Conservation (phyloP, 2,329 filamentous ascomycete species). For the Penicillium sp. region DNA sequence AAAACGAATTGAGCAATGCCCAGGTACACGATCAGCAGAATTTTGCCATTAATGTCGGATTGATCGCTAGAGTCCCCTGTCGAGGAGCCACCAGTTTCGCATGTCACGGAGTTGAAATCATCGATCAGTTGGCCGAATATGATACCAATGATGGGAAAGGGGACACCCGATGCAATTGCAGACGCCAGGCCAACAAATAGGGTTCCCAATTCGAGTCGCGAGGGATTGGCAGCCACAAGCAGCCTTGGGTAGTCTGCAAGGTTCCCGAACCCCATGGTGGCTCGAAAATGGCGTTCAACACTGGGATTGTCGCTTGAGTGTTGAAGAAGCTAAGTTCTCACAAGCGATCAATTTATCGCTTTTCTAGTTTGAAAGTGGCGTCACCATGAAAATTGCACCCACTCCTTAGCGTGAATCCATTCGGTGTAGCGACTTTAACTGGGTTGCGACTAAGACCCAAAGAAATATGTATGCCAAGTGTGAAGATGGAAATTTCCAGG, state of each 20-base stretch:
- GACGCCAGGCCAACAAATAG: constrained; percentile 29
- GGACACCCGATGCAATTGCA: constrained; percentile 41
- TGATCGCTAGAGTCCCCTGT: constrained; percentile 23
- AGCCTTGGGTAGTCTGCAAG: constrained; percentile 38
- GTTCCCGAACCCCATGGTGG: constrained; percentile 32
- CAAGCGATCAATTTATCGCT: constrained; percentile 6
- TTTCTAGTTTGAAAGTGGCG: background rate
- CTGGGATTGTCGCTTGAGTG: constrained; percentile 7
- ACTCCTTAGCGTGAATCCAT: constrained; percentile 12
- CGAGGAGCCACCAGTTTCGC: constrained; percentile 14
- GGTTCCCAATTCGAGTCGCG: constrained; percentile 30
- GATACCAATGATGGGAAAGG: constrained; percentile 43
- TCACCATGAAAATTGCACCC: constrained; percentile 5
- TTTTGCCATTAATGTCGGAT: constrained; percentile 49
- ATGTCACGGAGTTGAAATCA: constrained; percentile 39
- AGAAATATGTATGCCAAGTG: constrained; percentile 3
- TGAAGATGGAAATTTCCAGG: background rate
- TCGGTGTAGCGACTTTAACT: constrained; percentile 2
- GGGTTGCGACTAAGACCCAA: background rate
- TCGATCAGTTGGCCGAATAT: constrained; percentile 44
- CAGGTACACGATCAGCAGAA: constrained; percentile 63
- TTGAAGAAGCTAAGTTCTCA: constrained; percentile 12
- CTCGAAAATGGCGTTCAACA: constrained; percentile 4
- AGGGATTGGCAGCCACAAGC: constrained; percentile 40
- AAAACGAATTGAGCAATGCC: constrained; percentile 62